phyloP scores from a whole-genome alignment of 352 stramenopile species.

The Bremia lactucae region DNA sequence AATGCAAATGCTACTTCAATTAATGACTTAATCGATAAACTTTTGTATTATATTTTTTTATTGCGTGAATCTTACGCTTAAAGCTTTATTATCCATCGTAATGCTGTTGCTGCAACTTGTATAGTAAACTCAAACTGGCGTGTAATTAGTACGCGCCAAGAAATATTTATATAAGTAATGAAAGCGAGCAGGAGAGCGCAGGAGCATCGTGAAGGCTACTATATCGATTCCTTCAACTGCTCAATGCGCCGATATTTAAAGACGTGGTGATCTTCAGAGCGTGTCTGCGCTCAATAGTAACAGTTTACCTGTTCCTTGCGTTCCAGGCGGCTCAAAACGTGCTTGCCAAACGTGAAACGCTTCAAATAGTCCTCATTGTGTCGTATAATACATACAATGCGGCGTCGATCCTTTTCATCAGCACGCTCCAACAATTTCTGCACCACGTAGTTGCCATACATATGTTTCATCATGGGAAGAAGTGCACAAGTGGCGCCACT shows the following conservation, averaged over 20 bases:
- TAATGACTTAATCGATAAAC: no score
- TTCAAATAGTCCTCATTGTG: constrained; percentile 87
- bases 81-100: constrained; percentile 16
- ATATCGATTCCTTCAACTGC: constrained; percentile 10
- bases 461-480: constrained; percentile 93
- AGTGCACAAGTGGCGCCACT: constrained; percentile 59
- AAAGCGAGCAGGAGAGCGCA: constrained; percentile 19
- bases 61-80: constrained; percentile 27
- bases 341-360: constrained; percentile 88
- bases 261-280: constrained; percentile 4
- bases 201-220: constrained; percentile 17
- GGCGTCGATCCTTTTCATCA: constrained; percentile 70
- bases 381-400: constrained; percentile 86
- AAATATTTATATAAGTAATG: constrained; percentile 39
- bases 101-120: constrained; percentile 15
- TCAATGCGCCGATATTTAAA: constrained; percentile 1
- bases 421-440: constrained; percentile 92
- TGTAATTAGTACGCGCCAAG: constrained; percentile 14
- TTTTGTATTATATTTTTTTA: constrained; percentile 22
- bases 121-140: constrained; percentile 21
- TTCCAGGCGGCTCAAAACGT: constrained; percentile 73
- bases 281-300: constrained; percentile 21
- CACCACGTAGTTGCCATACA: constrained; percentile 95
- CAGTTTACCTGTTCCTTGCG: constrained; percentile 20
- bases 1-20: no score